These are phyloP conservation scores for Hyphodiscus hymeniophilus DNA, from an alignment of 495 filamentous ascomycete genomes.

Conservation along the genomic window DNA sequence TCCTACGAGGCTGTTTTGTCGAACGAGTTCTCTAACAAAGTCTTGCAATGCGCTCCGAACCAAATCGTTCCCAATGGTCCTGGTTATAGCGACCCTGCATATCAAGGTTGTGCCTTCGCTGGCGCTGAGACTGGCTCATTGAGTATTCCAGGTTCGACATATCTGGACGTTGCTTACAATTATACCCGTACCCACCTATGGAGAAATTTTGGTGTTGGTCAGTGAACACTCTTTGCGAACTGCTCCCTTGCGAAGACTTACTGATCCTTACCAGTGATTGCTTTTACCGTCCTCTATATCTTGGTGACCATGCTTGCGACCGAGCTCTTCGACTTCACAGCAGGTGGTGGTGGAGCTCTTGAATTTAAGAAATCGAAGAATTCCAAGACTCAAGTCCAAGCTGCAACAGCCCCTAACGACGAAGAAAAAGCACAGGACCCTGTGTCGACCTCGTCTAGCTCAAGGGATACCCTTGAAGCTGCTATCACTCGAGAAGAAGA, in stretches of 20 bases:
- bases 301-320: conserved; percentile 54
- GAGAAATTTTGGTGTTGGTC: conserved; percentile 67
- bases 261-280: conserved; percentile 35
- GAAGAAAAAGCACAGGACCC: conserved; percentile 35
- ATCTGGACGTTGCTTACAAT: conserved; percentile 44
- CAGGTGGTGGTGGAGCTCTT: conserved; percentile 24
- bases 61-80: conserved; percentile 41
- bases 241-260: background rate
- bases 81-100: conserved; percentile 33
- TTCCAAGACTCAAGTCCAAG: conserved; percentile 42
- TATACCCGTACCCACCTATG: conserved; percentile 62
- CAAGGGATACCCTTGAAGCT: conserved; percentile 9
- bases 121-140: conserved; percentile 39
- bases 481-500: conserved; percentile 42
- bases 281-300: conserved; percentile 62
- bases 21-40: conserved; percentile 39
- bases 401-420: conserved; percentile 31
- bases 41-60: conserved; percentile 50
- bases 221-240: conserved; percentile 5
- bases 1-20: conserved; percentile 53
- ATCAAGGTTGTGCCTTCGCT: conserved; percentile 55
- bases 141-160: conserved; percentile 48
- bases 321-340: conserved; percentile 42
- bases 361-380: conserved; percentile 53
- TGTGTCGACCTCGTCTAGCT: conserved; percentile 8